These are phyloP conservation scores for Penicillium sp. DNA, from an alignment of 2,329 filamentous ascomycete species.

Conservation along the genomic window DNA sequence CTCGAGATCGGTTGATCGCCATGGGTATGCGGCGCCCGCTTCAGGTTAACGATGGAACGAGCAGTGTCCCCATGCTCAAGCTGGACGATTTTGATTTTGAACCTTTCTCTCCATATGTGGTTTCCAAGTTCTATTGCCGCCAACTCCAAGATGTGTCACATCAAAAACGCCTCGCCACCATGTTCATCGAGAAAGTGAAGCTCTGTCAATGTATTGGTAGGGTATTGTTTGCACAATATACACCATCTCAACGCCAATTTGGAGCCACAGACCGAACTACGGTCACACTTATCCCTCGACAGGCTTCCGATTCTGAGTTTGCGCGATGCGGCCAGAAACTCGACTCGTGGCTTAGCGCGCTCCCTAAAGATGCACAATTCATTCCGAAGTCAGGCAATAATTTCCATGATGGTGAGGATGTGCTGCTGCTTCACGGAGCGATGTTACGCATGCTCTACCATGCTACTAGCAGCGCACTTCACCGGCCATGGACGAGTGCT, in stretches of 20 bases:
- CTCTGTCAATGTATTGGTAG: slow-evolving; percentile 82
- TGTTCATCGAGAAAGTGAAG: slow-evolving; percentile 87
- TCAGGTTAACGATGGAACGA: slow-evolving; percentile 84
- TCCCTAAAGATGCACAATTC: slow-evolving; percentile 70
- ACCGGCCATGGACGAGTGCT: slow-evolving; percentile 77
- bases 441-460: slow-evolving; percentile 88
- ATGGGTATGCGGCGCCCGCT: slow-evolving; percentile 86
- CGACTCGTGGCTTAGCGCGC: slow-evolving; percentile 67
- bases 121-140: slow-evolving; percentile 65
- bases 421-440: slow-evolving; percentile 67
- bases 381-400: slow-evolving; percentile 60
- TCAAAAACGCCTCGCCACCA: slow-evolving; percentile 72
- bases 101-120: slow-evolving; percentile 63
- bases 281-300: slow-evolving; percentile 83
- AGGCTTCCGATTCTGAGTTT: slow-evolving; percentile 73
- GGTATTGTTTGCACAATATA: slow-evolving; percentile 84
- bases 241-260: slow-evolving; percentile 76
- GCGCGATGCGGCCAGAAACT: slow-evolving; percentile 73
- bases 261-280: slow-evolving; percentile 64
- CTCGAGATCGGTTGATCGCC: slow-evolving; percentile 84
- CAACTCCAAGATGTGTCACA: slow-evolving; percentile 66
- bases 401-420: slow-evolving; percentile 51
- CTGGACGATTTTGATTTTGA: slow-evolving; percentile 77
- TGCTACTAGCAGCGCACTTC: slow-evolving; percentile 82
- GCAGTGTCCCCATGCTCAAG: slow-evolving; percentile 83